Conservation (phyloP, 2,329 filamentous ascomycete species). For the Sclerotinia minor region DNA sequence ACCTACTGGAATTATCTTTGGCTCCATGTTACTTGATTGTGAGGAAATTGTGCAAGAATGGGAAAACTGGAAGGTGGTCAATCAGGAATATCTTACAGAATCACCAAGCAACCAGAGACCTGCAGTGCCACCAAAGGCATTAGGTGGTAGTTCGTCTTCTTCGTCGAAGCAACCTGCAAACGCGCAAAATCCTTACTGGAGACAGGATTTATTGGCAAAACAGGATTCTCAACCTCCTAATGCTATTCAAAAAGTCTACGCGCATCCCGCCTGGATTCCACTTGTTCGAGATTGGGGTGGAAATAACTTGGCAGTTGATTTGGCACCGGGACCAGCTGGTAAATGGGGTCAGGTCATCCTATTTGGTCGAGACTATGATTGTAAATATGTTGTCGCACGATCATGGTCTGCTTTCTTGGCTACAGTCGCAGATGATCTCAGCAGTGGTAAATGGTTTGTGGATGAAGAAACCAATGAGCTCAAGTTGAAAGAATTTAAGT, state of each 20-base stretch:
- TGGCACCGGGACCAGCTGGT: constrained; percentile 85
- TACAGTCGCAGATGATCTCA: constrained; percentile 84
- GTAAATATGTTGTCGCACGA: constrained; percentile 92
- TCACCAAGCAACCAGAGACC: constrained; percentile 58
- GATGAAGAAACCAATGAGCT: constrained; percentile 91
- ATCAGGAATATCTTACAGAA: constrained; percentile 73
- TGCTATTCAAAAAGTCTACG: constrained; percentile 87
- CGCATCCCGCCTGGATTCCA: constrained; percentile 93
- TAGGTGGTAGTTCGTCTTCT: constrained; percentile 65
- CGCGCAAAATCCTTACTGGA: constrained; percentile 66
- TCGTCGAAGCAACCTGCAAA: constrained; percentile 63
- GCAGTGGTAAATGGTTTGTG: constrained; percentile 85
- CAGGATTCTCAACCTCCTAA: constrained; percentile 88
- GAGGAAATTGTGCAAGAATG: constrained; percentile 98
- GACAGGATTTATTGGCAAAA: constrained; percentile 76
- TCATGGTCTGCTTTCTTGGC: constrained; percentile 90
- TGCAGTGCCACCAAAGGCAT: constrained; percentile 67
- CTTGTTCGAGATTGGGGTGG: constrained; percentile 97
- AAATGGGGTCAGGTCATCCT: constrained; percentile 97
- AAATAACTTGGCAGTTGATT: constrained; percentile 92
- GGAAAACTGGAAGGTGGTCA: constrained; percentile 93
- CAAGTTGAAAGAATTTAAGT: constrained; percentile 89
- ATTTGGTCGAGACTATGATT: constrained; percentile 96
- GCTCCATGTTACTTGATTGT: constrained; percentile 93
- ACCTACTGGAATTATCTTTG: constrained; percentile 90